Conservation (phyloP, 1,284 basidiomycete genomes). For the Trichosporon coremiiforme region DNA sequence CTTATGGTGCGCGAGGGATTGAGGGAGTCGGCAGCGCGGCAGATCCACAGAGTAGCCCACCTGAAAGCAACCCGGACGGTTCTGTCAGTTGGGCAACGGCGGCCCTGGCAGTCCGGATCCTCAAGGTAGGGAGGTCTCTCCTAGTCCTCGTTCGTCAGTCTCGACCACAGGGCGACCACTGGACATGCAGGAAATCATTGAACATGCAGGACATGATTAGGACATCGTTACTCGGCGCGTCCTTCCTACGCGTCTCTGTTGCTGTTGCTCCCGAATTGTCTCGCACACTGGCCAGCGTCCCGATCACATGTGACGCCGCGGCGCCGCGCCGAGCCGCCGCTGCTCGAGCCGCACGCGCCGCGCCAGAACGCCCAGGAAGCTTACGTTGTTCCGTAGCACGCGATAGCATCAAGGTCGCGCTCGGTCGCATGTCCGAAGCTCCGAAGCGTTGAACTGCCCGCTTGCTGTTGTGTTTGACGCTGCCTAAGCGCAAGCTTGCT, state of each 20-base stretch:
- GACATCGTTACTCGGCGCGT: slow-evolving; percentile 3
- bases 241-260: neutral
- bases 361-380: neutral
- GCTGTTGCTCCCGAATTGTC: neutral
- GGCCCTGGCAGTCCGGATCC: neutral
- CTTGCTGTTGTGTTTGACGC: neutral
- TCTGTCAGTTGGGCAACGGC: neutral
- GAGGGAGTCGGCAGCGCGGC: neutral
- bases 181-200: neutral
- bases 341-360: neutral
- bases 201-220: neutral
- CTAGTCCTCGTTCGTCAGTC: neutral
- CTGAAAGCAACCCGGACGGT: neutral
- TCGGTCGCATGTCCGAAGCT: slow-evolving; percentile 1
- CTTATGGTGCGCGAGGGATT: neutral
- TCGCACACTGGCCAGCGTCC: neutral
- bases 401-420: neutral
- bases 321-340: neutral
- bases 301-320: neutral
- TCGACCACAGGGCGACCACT: too few relatives aligned
- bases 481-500: neutral
- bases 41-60: neutral
- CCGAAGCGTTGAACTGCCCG: neutral
- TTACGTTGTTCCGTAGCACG: neutral
- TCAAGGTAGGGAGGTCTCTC: too few relatives aligned